phyloP scores from a whole-genome alignment of 1,284 basidiomycete genomes.

The Phylloporus sp. region DNA sequence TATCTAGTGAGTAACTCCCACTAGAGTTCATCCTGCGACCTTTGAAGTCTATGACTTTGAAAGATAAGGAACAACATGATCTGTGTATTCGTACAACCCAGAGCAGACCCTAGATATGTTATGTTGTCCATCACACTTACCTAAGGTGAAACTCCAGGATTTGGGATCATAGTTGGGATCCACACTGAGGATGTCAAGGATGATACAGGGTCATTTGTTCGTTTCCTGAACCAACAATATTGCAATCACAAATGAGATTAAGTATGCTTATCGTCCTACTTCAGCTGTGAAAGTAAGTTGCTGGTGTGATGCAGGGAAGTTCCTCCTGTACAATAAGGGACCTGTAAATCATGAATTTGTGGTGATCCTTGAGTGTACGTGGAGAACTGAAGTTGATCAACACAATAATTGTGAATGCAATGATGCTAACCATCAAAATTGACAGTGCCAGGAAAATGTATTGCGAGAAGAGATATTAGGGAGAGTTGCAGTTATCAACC shows the following conservation, averaged over 20 bases:
- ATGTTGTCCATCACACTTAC: slow-evolving; percentile 94
- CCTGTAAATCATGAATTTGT: slow-evolving; percentile 99
- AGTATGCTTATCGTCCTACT: slow-evolving; percentile 98
- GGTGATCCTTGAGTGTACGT: slow-evolving; percentile 92
- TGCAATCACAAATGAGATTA: slow-evolving; percentile 97
- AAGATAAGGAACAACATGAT: slow-evolving; percentile 97
- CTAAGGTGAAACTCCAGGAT: slow-evolving; percentile 91
- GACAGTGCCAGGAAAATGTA: slow-evolving; percentile 93
- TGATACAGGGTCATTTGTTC: slow-evolving; percentile 92
- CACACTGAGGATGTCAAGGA: slow-evolving; percentile 94
- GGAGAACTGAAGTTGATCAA: slow-evolving; percentile 88
- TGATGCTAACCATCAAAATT: slow-evolving; percentile 92
- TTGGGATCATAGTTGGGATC: slow-evolving; percentile 94
- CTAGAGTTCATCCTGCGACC: no score
- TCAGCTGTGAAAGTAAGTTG: slow-evolving; percentile 92
- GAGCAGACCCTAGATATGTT: slow-evolving; percentile 99
- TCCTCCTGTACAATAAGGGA: slow-evolving; percentile 98
- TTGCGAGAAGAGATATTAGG: slow-evolving; percentile 90
- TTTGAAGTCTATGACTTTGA: no score
- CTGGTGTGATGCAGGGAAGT: slow-evolving; percentile 89
- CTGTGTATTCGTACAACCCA: slow-evolving; percentile 92
- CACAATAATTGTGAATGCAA: slow-evolving; percentile 98
- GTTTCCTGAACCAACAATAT: slow-evolving; percentile 97
- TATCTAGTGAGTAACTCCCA: no score
- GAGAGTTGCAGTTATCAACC: slow-evolving; percentile 90